A percentile compares a stretch with the other conserved stretches of the same genome.
phyloP scores from a whole-genome alignment of 2,329 filamentous ascomycete species.

The Epichloe coenophiala region DNA sequence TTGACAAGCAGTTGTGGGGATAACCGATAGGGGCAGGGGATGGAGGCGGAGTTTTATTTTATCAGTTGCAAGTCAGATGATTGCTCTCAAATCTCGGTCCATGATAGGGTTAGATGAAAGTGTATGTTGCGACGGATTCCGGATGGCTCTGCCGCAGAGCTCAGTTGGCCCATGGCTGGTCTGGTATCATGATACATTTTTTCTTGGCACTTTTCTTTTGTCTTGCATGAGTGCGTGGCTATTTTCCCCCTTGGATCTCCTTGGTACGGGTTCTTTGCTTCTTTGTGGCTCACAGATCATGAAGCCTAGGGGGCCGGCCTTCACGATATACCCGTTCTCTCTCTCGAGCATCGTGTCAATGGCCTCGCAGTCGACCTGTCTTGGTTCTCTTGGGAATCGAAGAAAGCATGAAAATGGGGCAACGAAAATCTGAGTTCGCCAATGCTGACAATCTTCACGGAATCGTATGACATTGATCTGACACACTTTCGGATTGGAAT shows the following conservation, averaged over 20 bases:
- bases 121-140: not conserved
- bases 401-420: not conserved
- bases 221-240: not conserved
- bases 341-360: not conserved
- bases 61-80: not conserved
- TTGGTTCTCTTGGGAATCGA: not conserved
- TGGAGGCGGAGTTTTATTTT: not conserved
- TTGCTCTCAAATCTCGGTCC: not conserved
- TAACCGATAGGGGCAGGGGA: not conserved
- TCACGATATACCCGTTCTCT: not conserved
- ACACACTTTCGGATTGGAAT: not conserved
- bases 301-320: not conserved
- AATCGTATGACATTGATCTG: not conserved
- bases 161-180: not conserved
- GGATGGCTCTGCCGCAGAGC: not conserved
- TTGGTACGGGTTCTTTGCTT: not conserved
- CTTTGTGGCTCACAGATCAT: not conserved
- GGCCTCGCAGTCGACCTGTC: not conserved
- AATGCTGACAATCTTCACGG: not conserved
- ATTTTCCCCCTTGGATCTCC: not conserved
- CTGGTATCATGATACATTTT: not conserved
- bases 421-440: not conserved
- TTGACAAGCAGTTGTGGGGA: not conserved
- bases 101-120: not conserved
- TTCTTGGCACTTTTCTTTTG: not conserved